Evolutionary conservation across 2,329 filamentous ascomycete species (phyloP).

Genomic region (Biscogniauxia mediterranea): DNA sequence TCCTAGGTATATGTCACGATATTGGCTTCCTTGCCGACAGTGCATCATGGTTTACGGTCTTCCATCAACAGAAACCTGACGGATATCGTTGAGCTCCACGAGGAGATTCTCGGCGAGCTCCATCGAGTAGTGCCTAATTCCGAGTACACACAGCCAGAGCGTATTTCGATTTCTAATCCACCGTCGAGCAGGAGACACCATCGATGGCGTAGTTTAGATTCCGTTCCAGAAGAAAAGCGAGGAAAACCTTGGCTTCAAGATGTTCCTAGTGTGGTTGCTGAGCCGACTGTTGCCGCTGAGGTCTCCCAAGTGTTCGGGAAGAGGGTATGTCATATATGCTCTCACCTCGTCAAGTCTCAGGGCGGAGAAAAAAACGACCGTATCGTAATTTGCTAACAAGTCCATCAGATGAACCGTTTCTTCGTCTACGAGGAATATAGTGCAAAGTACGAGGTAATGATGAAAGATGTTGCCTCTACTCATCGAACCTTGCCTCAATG

Average conservation of each 20-base stretch:
- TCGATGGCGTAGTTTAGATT: constrained; percentile 49
- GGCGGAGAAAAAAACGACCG: background rate
- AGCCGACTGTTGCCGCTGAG: constrained; percentile 58
- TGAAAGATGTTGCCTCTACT: constrained; percentile 69
- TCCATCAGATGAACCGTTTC: constrained; percentile 70
- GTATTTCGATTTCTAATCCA: constrained; percentile 22
- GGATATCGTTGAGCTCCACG: constrained; percentile 79
- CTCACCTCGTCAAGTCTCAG: background rate
- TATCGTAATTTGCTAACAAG: constrained; percentile 8
- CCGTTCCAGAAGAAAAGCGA: constrained; percentile 41
- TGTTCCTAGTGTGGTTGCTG: constrained; percentile 52
- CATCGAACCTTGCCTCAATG: constrained; percentile 70
- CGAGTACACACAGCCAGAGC: constrained; percentile 52
- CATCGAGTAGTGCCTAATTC: constrained; percentile 69
- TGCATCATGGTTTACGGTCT: constrained; percentile 62
- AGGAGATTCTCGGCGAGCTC: constrained; percentile 74
- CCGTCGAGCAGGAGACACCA: constrained; percentile 35
- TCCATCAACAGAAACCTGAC: constrained; percentile 78
- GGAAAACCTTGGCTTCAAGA: constrained; percentile 43
- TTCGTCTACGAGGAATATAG: constrained; percentile 90
- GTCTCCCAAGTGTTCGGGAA: constrained; percentile 60
- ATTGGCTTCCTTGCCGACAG: constrained; percentile 65
- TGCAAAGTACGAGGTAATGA: constrained; percentile 83
- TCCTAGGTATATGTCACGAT: constrained; percentile 71
- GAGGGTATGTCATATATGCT: constrained; percentile 43